Conservation (phyloP, 257 asterid genomes). For the Paulownia fortunei region DNA sequence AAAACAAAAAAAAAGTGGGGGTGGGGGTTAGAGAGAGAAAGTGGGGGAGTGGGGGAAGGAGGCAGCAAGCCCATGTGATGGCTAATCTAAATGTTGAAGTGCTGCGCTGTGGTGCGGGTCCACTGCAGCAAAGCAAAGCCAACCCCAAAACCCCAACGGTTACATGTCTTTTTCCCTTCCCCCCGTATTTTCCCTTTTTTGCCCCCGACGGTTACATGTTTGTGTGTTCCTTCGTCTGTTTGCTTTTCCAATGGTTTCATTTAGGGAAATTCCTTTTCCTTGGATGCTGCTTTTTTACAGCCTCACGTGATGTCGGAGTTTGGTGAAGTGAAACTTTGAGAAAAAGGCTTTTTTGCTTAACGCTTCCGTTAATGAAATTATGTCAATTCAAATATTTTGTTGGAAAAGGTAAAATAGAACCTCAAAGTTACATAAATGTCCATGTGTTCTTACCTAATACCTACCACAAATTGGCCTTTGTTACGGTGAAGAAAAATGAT, state of each 20-base stretch:
- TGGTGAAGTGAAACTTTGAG: too few relatives aligned
- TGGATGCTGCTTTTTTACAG: conserved; percentile 4
- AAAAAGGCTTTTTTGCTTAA: conserved; percentile 3
- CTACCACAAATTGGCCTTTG: too few relatives aligned
- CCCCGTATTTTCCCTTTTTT: neutral
- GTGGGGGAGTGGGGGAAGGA: conserved; percentile 11
- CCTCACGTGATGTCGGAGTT: conserved; percentile 21
- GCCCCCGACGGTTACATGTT: neutral
- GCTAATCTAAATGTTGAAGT: conserved; percentile 33
- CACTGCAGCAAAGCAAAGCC: neutral
- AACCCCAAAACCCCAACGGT: conserved; percentile 34
- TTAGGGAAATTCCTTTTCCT: neutral
- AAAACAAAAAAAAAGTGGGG: neutral
- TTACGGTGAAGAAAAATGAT: too few relatives aligned
- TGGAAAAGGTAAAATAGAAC: too few relatives aligned
- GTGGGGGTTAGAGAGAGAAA: neutral
- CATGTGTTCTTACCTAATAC: too few relatives aligned
- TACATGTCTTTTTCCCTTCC: conserved; percentile 29
- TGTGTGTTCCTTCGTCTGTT: neutral
- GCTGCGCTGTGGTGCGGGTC: conserved; percentile 38
- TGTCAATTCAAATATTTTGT: too few relatives aligned
- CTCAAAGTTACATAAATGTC: too few relatives aligned
- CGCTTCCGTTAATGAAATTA: neutral
- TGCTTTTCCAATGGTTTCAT: neutral
- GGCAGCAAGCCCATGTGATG: conserved; percentile 62